Percentiles rank a stretch among this genome's conserved stretches.
phyloP scores from a whole-genome alignment of 768 basidiomycete genomes.

The Termitomyces sp. region DNA sequence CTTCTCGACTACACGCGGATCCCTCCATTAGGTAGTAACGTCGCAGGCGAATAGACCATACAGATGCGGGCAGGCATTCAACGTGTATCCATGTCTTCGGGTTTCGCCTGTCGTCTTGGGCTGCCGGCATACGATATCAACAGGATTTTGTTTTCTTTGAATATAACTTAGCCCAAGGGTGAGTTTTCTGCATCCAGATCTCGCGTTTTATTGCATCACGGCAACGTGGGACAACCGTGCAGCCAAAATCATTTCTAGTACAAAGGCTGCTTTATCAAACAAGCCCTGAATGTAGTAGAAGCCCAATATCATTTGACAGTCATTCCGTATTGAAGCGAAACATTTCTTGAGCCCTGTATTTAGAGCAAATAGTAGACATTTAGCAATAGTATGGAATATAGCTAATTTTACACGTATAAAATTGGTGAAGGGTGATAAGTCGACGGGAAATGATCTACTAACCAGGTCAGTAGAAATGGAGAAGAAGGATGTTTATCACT shows the following conservation, averaged over 20 bases:
- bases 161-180: neutral
- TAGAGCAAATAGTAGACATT: constrained; percentile 4
- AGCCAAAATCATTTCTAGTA: constrained; percentile 1
- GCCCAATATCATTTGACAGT: constrained; percentile 3
- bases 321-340: neutral
- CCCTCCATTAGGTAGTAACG: constrained; percentile 45
- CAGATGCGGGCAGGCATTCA: constrained; percentile 36
- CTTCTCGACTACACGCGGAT: constrained; percentile 15
- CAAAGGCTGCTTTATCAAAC: constrained; percentile 3
- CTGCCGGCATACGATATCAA: constrained; percentile 50
- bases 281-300: neutral
- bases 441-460: constrained; percentile 5
- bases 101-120: constrained; percentile 58
- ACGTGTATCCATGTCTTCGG: constrained; percentile 63
- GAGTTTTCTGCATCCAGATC: constrained; percentile 4
- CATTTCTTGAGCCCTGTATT: constrained; percentile 10
- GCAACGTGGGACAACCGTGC: constrained; percentile 5
- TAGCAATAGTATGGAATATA: constrained; percentile 13
- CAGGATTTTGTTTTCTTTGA: constrained; percentile 33
- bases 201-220: constrained; percentile 3
- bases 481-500: constrained; percentile 14
- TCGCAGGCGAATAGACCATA: constrained; percentile 44
- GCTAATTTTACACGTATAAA: constrained; percentile 15
- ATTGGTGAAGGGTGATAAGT: constrained; percentile 6
- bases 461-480: constrained; percentile 5